A percentile compares a stretch with the other conserved stretches of the same genome.
Conservation (phyloP, 2,329 filamentous ascomycete species). For the Podosphaera fusca region DNA sequence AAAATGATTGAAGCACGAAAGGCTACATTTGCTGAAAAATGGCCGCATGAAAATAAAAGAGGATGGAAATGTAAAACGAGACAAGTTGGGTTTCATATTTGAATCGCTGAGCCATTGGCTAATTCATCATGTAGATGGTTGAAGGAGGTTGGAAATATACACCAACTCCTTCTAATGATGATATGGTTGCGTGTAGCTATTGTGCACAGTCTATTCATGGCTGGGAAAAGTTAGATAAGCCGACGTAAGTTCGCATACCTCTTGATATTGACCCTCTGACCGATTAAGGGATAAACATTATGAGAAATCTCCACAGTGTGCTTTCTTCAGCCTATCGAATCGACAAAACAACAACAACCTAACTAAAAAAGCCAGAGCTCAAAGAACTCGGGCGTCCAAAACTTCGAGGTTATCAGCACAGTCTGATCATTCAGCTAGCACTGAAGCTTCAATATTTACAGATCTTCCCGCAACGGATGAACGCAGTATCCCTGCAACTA, state of each 20-base stretch:
- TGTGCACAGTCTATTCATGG: slow-evolving; percentile 77
- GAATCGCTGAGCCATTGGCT: slow-evolving; percentile 6
- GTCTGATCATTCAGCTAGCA: slow-evolving; percentile 27
- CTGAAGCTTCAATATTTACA: slow-evolving; percentile 24
- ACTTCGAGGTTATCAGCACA: slow-evolving; percentile 40
- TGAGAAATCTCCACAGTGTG: slow-evolving; percentile 53
- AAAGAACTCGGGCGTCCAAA: slow-evolving; percentile 41
- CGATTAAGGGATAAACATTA: slow-evolving; percentile 59
- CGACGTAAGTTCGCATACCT: slow-evolving; percentile 33
- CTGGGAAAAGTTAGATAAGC: slow-evolving; percentile 85
- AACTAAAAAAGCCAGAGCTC: slow-evolving; percentile 28
- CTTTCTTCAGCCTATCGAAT: slow-evolving; percentile 53
- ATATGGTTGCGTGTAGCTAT: slow-evolving; percentile 79
- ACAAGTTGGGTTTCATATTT: slow-evolving; percentile 32
- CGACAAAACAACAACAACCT: slow-evolving; percentile 25
- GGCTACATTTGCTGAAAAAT: slow-evolving; percentile 60
- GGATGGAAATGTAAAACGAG: slow-evolving; percentile 79
- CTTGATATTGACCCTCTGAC: slow-evolving; percentile 4
- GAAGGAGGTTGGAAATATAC: slow-evolving; percentile 90
- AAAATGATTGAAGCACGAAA: slow-evolving; percentile 55
- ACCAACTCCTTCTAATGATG: slow-evolving; percentile 58
- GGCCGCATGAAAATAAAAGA: slow-evolving; percentile 75
- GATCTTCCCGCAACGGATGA: slow-evolving; percentile 25
- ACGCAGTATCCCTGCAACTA: slow-evolving; percentile 35
- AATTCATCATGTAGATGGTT: slow-evolving; percentile 40